Evolutionary conservation across 257 asterid species (phyloP), one percentile per base, ranked within the genome.

Genomic region (Lycium barbarum): DNA sequence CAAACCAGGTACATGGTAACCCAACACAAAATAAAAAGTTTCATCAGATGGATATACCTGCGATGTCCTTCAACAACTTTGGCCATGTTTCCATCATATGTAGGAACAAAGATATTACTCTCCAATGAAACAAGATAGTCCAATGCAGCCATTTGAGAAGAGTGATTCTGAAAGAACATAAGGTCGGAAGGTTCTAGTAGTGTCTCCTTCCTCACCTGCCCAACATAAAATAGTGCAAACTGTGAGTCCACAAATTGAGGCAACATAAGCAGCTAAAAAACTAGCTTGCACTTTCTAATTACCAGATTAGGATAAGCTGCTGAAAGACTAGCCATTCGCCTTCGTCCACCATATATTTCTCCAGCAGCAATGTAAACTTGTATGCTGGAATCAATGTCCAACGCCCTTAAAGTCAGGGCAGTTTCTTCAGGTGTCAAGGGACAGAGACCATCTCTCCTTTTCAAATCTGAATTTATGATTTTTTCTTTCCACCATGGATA

Each of bases 401-500:
- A 71, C 8, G 99, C 99, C 85, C 95, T 90, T 80, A 97, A 87
- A 7, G 92, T 92, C 54, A 97, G 90, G 38, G 98, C 94, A 85
- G 99, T 97, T 93, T 97, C 99, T 85, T 97, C 99, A 2, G 99
- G 99, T 38, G 99, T 97, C 90, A 95, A 90, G 40, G 99, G 99
- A 47, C 99, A 97, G 49, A 92, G 87, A 57, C 99, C 99, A 67
- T 95, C 99, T 90, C 89, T 95, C 90, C 99, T 93, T 91, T 95
- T 97, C 93, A 88, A 86, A 83, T 93, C 96, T 18, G 99, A 97
- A 87, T 97, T 93, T 49, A 97, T 94, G 81, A 94, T 72, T 91
- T 97, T 97, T 91, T 97, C 99, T 86, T 95, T 97, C 99, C 99
- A 97, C 99, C 99, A 97, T 0, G 98, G 99, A 88, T 95, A 94